Evolutionary conservation across 805 yeast genomes (phyloP).

Genomic region (Nakazawaea anatomiae): DNA sequence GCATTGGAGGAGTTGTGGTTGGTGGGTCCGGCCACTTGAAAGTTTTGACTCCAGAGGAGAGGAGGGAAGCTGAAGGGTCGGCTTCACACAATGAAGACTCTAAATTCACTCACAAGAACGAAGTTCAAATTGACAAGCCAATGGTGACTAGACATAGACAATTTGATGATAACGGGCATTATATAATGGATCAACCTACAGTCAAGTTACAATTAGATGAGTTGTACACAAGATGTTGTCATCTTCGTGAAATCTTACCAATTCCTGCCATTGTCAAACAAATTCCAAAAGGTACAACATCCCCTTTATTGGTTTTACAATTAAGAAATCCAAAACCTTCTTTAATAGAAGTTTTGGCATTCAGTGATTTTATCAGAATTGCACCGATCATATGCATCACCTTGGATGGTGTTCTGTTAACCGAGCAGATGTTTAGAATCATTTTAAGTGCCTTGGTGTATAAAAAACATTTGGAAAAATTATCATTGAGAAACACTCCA

Average conservation of each 20-base stretch:
- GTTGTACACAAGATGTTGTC: conserved; percentile 89
- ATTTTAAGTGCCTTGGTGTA: conserved; percentile 65
- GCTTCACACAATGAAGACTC: conserved; percentile 12
- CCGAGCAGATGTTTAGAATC: conserved; percentile 71
- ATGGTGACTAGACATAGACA: conserved; percentile 33
- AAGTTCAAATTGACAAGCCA: conserved; percentile 64
- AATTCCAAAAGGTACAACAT: conserved; percentile 68
- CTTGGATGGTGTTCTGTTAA: conserved; percentile 72
- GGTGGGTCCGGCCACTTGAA: conserved; percentile 72
- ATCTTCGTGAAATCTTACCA: conserved; percentile 84
- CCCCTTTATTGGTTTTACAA: conserved; percentile 67
- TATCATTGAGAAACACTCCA: conserved; percentile 75
- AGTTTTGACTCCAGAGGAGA: conserved; percentile 18
- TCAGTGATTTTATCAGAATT: conserved; percentile 81
- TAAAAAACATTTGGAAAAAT: conserved; percentile 60
- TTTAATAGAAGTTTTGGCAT: conserved; percentile 78
- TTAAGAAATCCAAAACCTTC: conserved; percentile 87
- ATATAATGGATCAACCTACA: conserved; percentile 27
- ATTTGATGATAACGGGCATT: conserved; percentile 10
- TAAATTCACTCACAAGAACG: conserved; percentile 13
- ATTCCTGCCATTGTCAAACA: conserved; percentile 86
- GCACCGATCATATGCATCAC: conserved; percentile 75
- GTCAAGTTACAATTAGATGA: conserved; percentile 50
- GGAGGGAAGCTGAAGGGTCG: conserved; percentile 19
- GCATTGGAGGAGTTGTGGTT: conserved; percentile 67